These are phyloP conservation scores for Rubroshorea leprosula DNA, from an alignment of 345 rosid genomes.

Conservation along the genomic window DNA sequence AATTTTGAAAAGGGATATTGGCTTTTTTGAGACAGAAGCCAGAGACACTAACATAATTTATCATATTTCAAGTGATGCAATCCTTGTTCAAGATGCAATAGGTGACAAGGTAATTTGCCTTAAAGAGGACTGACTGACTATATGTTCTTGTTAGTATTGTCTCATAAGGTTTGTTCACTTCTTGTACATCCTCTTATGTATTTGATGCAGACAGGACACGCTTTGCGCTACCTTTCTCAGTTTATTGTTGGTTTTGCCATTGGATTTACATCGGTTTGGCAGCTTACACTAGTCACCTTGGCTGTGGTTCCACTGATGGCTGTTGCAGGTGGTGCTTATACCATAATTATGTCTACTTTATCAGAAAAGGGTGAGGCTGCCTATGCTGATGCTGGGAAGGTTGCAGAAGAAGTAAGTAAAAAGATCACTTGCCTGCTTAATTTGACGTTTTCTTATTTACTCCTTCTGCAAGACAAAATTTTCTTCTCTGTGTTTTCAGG, in stretches of 20 bases:
- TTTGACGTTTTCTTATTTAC: too few relatives aligned
- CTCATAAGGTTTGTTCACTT: too few relatives aligned
- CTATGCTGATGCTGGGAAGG: slow-evolving; percentile 75
- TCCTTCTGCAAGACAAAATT: too few relatives aligned
- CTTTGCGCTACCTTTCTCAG: slow-evolving; percentile 64
- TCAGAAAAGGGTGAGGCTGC: slow-evolving; percentile 80
- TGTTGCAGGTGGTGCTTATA: slow-evolving; percentile 64
- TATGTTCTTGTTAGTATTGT: too few relatives aligned
- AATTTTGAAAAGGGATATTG: slow-evolving; percentile 51
- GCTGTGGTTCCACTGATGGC: slow-evolving; percentile 87
- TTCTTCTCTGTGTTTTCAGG: slow-evolving; percentile 30
- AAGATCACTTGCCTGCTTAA: too few relatives aligned
- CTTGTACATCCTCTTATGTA: background rate
- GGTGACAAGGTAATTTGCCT: slow-evolving; percentile 66
- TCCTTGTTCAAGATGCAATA: slow-evolving; percentile 83
- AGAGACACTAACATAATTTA: slow-evolving; percentile 57
- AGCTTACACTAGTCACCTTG: slow-evolving; percentile 74
- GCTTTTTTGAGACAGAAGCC: slow-evolving; percentile 68
- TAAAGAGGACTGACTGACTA: background rate
- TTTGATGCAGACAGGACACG: slow-evolving; percentile 65
- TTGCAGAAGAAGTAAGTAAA: slow-evolving; percentile 65
- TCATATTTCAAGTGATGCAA: slow-evolving; percentile 78
- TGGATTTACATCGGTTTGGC: slow-evolving; percentile 72
- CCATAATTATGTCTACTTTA: slow-evolving; percentile 59
- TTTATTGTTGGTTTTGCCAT: slow-evolving; percentile 56